Base-by-base conservation (phyloP, 192 early-diverging fungal genomes). In the Podochytrium sp. region DNA sequence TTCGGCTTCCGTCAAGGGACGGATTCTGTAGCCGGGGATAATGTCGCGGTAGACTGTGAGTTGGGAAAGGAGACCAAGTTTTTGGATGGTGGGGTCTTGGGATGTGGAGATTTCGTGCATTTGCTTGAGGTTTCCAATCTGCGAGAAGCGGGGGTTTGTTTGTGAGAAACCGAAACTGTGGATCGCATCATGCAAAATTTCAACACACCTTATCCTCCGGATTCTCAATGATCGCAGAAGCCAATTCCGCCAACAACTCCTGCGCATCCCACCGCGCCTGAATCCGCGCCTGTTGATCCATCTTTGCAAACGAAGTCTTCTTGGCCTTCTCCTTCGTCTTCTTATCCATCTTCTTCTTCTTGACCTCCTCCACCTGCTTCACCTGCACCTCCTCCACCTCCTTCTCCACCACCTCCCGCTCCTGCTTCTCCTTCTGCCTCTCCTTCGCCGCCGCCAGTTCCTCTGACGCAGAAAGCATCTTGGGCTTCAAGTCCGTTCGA, bases 21-120 rank as follows among this genome's bases (percentile, higher is more conserved):
- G 91, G 62, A 99, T 98, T 27, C 94, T 89, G 83, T 99, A 99
- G 42, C 88, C 91, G 2, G 97, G 97, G 39, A 98, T 85, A 78
- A 99, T 93, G 76, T 99, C 97, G 67, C 94, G 90, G 84, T 92
- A 99, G 2, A 99, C 92, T 0, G 93, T 93, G 35, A 98, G 83
- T 79, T 96, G 94, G 10, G 95, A 94, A 56, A 97, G 76, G 32
- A 97, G 75, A 0, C 90, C 91, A 38, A 99, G 74, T 53, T 92
- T 91, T 64, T 87, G 85, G 49, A 96, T 85, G 12, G 83, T 83
- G 3, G 75, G 60, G 64, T 92, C 91, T 3, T 80, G 81, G 53
- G 92, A 90, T 18, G 81, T 80, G 47, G 89, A 82, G 73, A 95
- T 89, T 0, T 83, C 53, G 38, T 90, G 84, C 53, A 98, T 80